Percentiles rank a stretch among this genome's conserved stretches.
Evolutionary conservation across 2,329 filamentous ascomycete genomes (phyloP).

Genomic region (Cladophialophora carrionii): DNA sequence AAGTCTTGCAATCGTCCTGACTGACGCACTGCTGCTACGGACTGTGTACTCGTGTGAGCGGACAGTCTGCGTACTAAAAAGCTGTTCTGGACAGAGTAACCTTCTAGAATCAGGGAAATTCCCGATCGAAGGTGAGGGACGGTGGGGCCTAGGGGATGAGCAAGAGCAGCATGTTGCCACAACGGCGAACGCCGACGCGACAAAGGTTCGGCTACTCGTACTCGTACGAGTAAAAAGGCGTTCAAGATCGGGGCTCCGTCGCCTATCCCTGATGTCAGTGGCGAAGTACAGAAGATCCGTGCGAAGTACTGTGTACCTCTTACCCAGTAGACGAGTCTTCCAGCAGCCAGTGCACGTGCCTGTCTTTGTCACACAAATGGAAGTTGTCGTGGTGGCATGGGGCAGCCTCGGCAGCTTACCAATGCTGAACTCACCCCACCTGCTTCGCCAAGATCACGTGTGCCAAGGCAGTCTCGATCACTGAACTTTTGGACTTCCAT

Average conservation of each 20-base stretch:
- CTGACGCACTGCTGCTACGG: background rate
- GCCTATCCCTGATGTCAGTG: background rate
- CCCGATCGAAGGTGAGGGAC: background rate
- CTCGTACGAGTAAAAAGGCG: too few relatives aligned
- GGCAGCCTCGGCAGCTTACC: background rate
- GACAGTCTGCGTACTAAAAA: too few relatives aligned
- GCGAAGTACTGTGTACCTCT: too few relatives aligned
- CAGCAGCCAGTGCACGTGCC: too few relatives aligned
- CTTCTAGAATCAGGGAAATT: constrained; percentile 6
- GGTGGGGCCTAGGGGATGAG: background rate
- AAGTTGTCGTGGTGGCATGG: background rate
- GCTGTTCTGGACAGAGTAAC: background rate
- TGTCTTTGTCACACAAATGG: too few relatives aligned
- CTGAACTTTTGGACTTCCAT: background rate
- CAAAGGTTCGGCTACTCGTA: background rate
- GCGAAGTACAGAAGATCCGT: too few relatives aligned
- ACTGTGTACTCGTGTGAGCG: background rate
- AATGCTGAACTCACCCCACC: too few relatives aligned
- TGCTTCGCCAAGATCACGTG: background rate
- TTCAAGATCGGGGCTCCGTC: background rate
- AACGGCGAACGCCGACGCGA: background rate
- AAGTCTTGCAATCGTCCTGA: background rate
- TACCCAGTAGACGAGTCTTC: too few relatives aligned
- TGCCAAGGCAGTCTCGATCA: background rate
- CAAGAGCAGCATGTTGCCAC: background rate